Evolutionary conservation across 352 stramenopile genomes (phyloP).

Genomic region (Stephanocyclus meneghinianus): DNA sequence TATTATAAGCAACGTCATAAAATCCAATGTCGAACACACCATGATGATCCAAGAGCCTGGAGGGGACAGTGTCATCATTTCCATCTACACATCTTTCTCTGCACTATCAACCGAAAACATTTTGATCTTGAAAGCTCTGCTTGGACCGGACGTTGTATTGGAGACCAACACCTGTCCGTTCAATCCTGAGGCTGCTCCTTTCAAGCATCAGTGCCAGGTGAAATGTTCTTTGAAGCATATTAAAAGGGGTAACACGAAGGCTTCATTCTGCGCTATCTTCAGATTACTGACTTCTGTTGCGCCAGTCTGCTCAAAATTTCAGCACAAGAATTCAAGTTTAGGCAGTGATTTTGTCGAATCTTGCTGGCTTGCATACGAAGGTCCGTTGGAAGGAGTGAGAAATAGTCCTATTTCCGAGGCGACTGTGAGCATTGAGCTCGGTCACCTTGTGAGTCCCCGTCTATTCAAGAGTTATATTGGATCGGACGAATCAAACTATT

Average conservation of each 20-base stretch:
- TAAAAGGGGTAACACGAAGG: neutral
- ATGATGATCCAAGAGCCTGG: neutral
- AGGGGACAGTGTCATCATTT: neutral
- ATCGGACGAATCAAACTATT: neutral
- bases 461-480: conserved; percentile 1
- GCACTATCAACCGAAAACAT: conserved; percentile 5
- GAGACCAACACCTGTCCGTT: neutral
- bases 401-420: neutral
- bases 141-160: neutral
- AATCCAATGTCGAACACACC: neutral
- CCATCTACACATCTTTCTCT: neutral
- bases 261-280: neutral
- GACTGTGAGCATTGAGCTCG: neutral
- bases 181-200: neutral
- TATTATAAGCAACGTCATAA: neutral
- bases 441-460: neutral
- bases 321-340: neutral
- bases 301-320: neutral
- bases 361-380: conserved; percentile 8
- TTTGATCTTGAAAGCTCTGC: neutral
- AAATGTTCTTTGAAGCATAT: neutral
- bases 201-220: neutral
- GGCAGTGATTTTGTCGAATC: neutral
- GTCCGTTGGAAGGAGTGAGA: neutral
- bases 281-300: neutral